Percentiles rank a stretch among this genome's conserved stretches.
Conservation (phyloP, 805 yeast genomes). For the Lipomyces lipofer region DNA sequence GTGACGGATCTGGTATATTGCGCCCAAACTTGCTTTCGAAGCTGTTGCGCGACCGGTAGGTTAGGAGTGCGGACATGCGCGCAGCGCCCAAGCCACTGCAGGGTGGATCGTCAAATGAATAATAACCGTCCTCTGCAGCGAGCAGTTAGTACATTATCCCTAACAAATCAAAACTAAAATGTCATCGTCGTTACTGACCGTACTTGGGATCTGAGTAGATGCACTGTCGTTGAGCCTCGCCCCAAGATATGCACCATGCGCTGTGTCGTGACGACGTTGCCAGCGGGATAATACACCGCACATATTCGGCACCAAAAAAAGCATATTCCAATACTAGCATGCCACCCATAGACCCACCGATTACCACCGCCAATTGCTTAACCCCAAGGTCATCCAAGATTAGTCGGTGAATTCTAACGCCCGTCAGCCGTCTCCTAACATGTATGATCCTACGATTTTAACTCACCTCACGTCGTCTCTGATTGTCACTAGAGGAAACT, state of each 20-base stretch:
- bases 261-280: conserved; percentile 95
- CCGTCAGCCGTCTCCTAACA: too few relatives aligned
- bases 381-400: conserved; percentile 81
- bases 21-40: conserved; percentile 93
- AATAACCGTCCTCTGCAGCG: conserved; percentile 72
- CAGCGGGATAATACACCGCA: conserved; percentile 70
- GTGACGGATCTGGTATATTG: conserved; percentile 55
- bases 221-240: conserved; percentile 96
- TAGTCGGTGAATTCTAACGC: conserved; percentile 59
- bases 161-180: neutral
- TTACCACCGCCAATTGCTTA: conserved; percentile 73
- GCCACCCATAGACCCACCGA: conserved; percentile 99
- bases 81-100: conserved; percentile 89
- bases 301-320: conserved; percentile 65
- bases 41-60: conserved; percentile 88
- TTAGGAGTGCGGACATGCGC: conserved; percentile 91
- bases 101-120: conserved; percentile 76
- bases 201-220: conserved; percentile 94
- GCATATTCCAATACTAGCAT: conserved; percentile 92
- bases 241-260: conserved; percentile 99
- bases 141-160: too few relatives aligned
- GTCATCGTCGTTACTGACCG: conserved; percentile 33
- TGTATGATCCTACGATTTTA: neutral
- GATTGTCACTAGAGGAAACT: conserved; percentile 90
- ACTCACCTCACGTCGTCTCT: conserved; percentile 70